Percentiles rank a stretch among this genome's conserved stretches.
Conservation (phyloP, 495 filamentous ascomycete species). For the Xylaria acuta region DNA sequence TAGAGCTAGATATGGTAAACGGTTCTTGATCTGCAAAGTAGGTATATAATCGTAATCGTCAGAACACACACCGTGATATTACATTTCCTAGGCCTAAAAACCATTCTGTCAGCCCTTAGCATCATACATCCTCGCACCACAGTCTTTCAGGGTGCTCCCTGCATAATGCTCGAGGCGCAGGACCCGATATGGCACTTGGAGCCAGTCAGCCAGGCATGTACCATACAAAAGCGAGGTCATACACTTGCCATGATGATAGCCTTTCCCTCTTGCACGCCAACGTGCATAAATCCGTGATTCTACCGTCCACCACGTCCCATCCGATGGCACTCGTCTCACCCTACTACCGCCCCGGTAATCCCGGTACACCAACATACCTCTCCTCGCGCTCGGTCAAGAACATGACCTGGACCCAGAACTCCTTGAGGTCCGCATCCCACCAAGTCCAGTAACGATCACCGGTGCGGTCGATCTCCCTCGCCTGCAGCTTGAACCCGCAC, state of each 20-base stretch:
- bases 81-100: background rate
- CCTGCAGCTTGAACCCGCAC: slow-evolving; percentile 94
- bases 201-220: background rate
- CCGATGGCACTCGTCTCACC: background rate
- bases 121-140: background rate
- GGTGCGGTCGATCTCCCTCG: slow-evolving; percentile 87
- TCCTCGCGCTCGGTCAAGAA: slow-evolving; percentile 99
- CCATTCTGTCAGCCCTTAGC: background rate
- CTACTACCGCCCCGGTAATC: slow-evolving; percentile 62
- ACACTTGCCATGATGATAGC: slow-evolving; percentile 2
- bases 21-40: background rate
- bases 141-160: background rate
- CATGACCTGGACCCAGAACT: slow-evolving; percentile 98
- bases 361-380: slow-evolving; percentile 91
- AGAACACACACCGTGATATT: background rate
- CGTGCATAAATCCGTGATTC: background rate
- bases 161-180: background rate
- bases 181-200: background rate
- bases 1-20: background rate
- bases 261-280: background rate
- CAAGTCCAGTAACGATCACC: slow-evolving; percentile 89
- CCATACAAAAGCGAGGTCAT: background rate
- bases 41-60: background rate
- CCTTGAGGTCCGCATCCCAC: slow-evolving; percentile 96
- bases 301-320: background rate